A percentile compares a stretch with the other conserved stretches of the same genome.
Evolutionary conservation across 1,139 yeast species (phyloP).

Genomic region (Meyerozyma carpophila): DNA sequence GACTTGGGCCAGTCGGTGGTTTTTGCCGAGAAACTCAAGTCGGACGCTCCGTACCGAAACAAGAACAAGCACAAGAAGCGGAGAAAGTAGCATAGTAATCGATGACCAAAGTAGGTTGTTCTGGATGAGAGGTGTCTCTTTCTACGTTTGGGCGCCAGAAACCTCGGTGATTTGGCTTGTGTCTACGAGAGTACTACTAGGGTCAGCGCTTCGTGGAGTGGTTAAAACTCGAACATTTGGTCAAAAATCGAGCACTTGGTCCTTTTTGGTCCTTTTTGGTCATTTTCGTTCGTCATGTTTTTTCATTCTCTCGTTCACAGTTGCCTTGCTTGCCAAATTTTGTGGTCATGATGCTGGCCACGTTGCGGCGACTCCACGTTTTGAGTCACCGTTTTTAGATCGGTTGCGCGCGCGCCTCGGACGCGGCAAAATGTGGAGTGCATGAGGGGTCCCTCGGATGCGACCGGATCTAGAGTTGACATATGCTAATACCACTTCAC

Average conservation of each 20-base stretch:
- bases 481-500: neutral
- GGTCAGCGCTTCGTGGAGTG: too few relatives aligned
- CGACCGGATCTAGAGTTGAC: neutral
- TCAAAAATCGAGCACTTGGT: too few relatives aligned
- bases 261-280: too few relatives aligned
- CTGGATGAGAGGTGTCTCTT: neutral
- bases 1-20: neutral
- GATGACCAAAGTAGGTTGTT: neutral
- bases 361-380: neutral
- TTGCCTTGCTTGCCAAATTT: neutral
- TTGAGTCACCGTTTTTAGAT: neutral
- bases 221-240: too few relatives aligned
- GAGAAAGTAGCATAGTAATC: neutral
- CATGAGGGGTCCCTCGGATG: neutral
- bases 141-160: neutral
- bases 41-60: neutral
- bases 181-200: too few relatives aligned
- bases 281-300: too few relatives aligned
- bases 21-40: conserved; percentile 1
- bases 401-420: neutral
- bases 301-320: too few relatives aligned
- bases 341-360: neutral
- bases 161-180: neutral
- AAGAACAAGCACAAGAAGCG: neutral
- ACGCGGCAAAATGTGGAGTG: neutral